Evolutionary conservation across 192 early-diverging fungal genomes (phyloP).

Genomic region (Borealophlyctis nickersoniae): DNA sequence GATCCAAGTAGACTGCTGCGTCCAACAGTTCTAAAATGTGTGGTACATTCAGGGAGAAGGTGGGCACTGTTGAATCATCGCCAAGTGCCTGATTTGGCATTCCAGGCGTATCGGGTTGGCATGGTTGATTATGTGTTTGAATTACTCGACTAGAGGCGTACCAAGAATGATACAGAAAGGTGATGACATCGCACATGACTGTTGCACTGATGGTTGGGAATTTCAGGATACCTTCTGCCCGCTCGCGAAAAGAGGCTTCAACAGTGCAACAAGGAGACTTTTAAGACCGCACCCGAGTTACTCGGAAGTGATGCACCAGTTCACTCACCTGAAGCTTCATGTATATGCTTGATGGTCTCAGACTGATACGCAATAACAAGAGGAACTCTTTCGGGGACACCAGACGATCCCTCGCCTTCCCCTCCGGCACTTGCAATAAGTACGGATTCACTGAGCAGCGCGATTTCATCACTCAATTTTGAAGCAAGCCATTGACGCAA

Average conservation of each 20-base stretch:
- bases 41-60: conserved; percentile 7
- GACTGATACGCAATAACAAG: conserved; percentile 15
- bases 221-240: not conserved
- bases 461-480: no score
- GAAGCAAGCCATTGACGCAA: no score
- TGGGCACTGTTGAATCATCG: not conserved
- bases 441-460: no score
- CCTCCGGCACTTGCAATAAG: no score
- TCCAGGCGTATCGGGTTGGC: not conserved
- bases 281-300: not conserved
- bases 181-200: conserved; percentile 11
- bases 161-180: conserved; percentile 21
- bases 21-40: conserved; percentile 23
- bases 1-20: conserved; percentile 23
- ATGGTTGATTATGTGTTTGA: not conserved
- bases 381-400: no score
- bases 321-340: conserved; percentile 3
- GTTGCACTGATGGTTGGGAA: conserved; percentile 4
- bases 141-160: not conserved
- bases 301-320: no score
- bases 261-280: not conserved
- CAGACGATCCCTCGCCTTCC: no score
- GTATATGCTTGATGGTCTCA: conserved; percentile 18
- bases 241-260: conserved; percentile 16
- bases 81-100: not conserved